phyloP scores from a whole-genome alignment of 2,329 filamentous ascomycete genomes.

The Verticillium isaacii region DNA sequence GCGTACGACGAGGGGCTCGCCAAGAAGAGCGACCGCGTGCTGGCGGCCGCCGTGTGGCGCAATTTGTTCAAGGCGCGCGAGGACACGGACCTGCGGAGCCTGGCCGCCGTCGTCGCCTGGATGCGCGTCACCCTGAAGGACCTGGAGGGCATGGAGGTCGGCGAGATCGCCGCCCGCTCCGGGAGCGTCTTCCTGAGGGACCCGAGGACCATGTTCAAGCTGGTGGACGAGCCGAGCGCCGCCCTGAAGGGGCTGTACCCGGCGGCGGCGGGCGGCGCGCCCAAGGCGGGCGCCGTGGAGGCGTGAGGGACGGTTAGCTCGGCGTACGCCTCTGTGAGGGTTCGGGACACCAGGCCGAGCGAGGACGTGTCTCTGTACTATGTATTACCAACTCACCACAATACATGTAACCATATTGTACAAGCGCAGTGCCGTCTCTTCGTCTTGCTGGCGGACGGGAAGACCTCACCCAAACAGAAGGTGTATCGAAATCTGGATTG shows the following conservation, averaged over 20 bases:
- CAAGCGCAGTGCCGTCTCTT: background rate
- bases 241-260: slow-evolving; percentile 28
- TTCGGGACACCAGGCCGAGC: background rate
- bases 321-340: background rate
- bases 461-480: too few species aligned
- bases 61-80: slow-evolving; percentile 76
- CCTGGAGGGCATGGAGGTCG: slow-evolving; percentile 46
- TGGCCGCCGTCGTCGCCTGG: slow-evolving; percentile 53
- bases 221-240: slow-evolving; percentile 35
- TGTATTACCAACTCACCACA: slow-evolving; percentile 1
- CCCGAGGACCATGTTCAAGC: slow-evolving; percentile 26
- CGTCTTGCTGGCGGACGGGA: too few species aligned
- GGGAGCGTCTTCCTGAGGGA: slow-evolving; percentile 40
- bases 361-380: slow-evolving; percentile 19
- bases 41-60: slow-evolving; percentile 84
- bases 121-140: slow-evolving; percentile 43
- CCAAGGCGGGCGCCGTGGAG: slow-evolving; percentile 6
- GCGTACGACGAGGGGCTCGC: slow-evolving; percentile 80
- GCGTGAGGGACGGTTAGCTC: background rate
- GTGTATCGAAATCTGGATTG: too few species aligned
- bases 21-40: slow-evolving; percentile 65
- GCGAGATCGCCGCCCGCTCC: slow-evolving; percentile 29
- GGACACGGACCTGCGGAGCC: slow-evolving; percentile 43
- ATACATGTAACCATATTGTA: slow-evolving; percentile 1
- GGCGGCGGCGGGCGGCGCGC: slow-evolving; percentile 12